Conservation (phyloP, 371 early-diverging fungal species). For the Parasitella parasitica region DNA sequence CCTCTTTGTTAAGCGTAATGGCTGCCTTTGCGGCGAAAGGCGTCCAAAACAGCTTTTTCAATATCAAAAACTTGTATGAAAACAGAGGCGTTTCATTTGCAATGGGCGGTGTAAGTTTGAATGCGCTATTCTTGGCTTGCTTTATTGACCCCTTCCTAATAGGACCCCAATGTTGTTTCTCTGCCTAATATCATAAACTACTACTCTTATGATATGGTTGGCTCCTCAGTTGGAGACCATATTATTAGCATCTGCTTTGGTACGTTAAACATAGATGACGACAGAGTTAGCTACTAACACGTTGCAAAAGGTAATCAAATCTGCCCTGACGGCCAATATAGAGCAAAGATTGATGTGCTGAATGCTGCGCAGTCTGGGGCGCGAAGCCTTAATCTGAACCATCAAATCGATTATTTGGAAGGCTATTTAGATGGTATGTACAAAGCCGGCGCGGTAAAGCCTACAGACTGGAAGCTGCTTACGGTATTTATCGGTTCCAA, state of each 20-base stretch:
- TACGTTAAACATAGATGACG: slow-evolving; percentile 5
- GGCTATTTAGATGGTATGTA: slow-evolving; percentile 28
- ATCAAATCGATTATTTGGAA: slow-evolving; percentile 44
- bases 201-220: slow-evolving; percentile 38
- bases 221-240: slow-evolving; percentile 44
- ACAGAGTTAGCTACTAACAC: neutral
- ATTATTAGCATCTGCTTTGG: slow-evolving; percentile 48
- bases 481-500: slow-evolving; percentile 71
- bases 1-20: slow-evolving; percentile 65
- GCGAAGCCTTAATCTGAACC: slow-evolving; percentile 38
- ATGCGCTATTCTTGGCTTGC: neutral
- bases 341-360: slow-evolving; percentile 28
- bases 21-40: slow-evolving; percentile 65
- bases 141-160: neutral
- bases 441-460: slow-evolving; percentile 29
- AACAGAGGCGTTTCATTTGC: slow-evolving; percentile 52
- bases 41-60: slow-evolving; percentile 30
- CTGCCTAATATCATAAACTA: slow-evolving; percentile 48
- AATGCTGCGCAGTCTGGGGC: slow-evolving; percentile 58
- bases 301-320: slow-evolving; percentile 22
- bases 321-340: slow-evolving; percentile 45
- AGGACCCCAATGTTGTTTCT: slow-evolving; percentile 40
- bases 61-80: slow-evolving; percentile 32
- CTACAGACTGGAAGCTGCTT: slow-evolving; percentile 62
- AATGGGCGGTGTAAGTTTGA: slow-evolving; percentile 49